Evolutionary conservation across 148 eudicot species (phyloP).

Genomic region (Silene conica): DNA sequence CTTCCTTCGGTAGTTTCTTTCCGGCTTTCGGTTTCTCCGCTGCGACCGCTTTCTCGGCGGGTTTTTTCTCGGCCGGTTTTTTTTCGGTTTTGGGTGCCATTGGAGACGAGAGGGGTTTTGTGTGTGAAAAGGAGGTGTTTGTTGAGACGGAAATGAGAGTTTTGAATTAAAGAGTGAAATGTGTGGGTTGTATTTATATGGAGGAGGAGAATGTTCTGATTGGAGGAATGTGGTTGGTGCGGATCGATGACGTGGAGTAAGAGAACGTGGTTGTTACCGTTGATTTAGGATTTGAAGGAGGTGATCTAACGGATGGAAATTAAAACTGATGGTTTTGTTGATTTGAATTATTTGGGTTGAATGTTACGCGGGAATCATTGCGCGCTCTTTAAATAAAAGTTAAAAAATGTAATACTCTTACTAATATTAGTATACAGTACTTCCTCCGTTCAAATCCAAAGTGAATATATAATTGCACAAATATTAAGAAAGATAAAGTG

Average conservation of each 20-base stretch:
- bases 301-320: constrained; percentile 1
- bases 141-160: background rate
- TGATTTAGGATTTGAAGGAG: no score
- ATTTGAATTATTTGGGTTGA: background rate
- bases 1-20: constrained; percentile 21
- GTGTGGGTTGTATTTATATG: constrained; percentile 14
- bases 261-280: background rate
- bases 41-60: constrained; percentile 27
- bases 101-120: background rate
- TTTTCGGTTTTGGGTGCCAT: constrained; percentile 24
- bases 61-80: background rate
- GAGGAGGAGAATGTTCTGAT: background rate
- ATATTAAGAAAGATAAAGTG: no score
- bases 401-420: no score
- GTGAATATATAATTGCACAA: no score
- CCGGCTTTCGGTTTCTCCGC: constrained; percentile 48
- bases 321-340: no score
- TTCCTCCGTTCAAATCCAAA: no score
- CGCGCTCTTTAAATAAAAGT: no score
- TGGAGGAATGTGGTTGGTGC: background rate
- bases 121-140: background rate
- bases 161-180: background rate
- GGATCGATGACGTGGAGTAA: constrained; percentile 20
- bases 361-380: constrained; percentile 18
- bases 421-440: no score